Base-by-base conservation (phyloP, 2,329 filamentous ascomycete genomes). In the Hypoxylon sp. region DNA sequence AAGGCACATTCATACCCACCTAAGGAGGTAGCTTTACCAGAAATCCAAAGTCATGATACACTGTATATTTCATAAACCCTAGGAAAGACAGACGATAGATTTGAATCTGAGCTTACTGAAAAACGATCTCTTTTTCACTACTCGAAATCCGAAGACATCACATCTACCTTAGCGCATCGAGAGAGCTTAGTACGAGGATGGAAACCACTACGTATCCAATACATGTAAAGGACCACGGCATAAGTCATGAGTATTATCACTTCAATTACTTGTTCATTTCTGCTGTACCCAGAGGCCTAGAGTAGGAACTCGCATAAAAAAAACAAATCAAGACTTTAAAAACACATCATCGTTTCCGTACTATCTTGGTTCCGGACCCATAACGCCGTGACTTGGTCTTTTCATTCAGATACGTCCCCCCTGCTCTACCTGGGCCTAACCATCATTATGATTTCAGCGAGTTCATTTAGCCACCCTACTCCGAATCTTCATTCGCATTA, bases 401-500 rank as follows among this genome's bases (percentile, higher is more conserved):
- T 24, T 53, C 46, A 57, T 50, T 51, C 24, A 32, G n/a, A 28
- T 65, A 32, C 26, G 19, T 62, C 55, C 2, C 37, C 8, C 4
- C 4, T 8, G 34, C 43, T 6, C 28, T n/a, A 22, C 47, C 15
- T 3, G 11, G 24, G 30, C 47, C 22, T 24, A 15, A 34, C 47
- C 17, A 13, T 3, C 26, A 32, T 32, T 15, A 34, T 54, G 39
- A 48, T 24, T 52, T 50, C 26, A 7, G n/a, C 6, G n/a, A 11
- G 32, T 20, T 34, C 43, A 15, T 37, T 30, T 5, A 6, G n/a
- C 5, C 13, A 19, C 26, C 62, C 50, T 68, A 67, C 11, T 67
- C 61, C 26, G 64, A 66, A 11, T 71, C 72, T 1, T 72, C 71
- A 13, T 70, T 68, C 6, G 60, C 70, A 0, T 64, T 70, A 28